Base-by-base conservation (phyloP, 148 eudicot genomes). In the Amaranthus palmeri region DNA sequence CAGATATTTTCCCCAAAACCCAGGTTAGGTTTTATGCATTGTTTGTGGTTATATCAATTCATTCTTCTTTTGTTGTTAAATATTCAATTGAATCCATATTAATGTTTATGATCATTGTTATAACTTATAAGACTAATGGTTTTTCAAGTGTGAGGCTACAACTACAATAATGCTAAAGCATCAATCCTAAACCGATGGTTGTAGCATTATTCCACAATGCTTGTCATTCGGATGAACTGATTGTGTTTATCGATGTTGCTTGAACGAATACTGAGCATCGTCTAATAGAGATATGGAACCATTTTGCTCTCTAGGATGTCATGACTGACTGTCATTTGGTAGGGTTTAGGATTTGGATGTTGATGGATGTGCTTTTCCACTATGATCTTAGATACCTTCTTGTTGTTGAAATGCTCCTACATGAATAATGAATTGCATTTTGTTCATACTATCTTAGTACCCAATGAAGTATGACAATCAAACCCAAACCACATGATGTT, bases 1-100 rank as follows among this genome's bases (percentile, higher is more conserved):
- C 95, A 0, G 97, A 92, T 67, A 88, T 90, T 77, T 92, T 96
- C 46, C 97, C 99, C 1, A 80, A 81, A 58, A 80, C 88, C 61
- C 92, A 78, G 89, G 99, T 96, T 61, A 78, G 91, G 78, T 68
- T 72, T 12, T 70, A 17, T 25, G 25, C 63, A 42, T 12, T 45
- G 25, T 14, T 13, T 61, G 8, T 56, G 4, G 18, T 46, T 51
- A 5, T 46, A 41, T 14, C 8, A 42, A 4, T 18, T 50, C 47
- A 50, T 51, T 15, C 6, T 13, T 57, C 6, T 58, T 48, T 40
- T 59, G 43, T 5, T 8, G 4, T 41, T 8, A 9, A 42, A 42
- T 3, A 43, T 3, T n/a, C 7, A 14, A 64, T 65, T 64, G 7
- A 18, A 64, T 73, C 45, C 43, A 42, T 53, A 54, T 51, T 58